phyloP scores from a whole-genome alignment of 345 rosid species.

The Citrus trifoliata region DNA sequence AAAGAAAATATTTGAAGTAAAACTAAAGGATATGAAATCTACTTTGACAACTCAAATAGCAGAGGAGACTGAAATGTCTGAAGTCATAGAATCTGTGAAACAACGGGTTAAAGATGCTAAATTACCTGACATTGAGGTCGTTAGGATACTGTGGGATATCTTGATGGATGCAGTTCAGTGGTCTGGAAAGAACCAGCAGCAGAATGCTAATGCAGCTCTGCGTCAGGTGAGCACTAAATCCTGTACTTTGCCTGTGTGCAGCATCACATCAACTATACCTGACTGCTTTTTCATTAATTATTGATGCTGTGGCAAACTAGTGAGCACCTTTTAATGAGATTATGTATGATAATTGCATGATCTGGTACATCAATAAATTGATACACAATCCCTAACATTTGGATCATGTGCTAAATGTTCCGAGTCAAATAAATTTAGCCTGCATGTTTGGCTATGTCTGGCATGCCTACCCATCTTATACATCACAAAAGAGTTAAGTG shows the following conservation, averaged over 20 bases:
- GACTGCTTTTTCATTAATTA: not conserved
- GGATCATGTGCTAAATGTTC: not conserved
- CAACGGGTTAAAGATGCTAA: conserved; percentile 81
- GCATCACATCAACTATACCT: not conserved
- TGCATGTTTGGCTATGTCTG: not conserved
- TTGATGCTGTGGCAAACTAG: not conserved
- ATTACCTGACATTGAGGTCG: conserved; percentile 71
- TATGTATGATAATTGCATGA: not conserved
- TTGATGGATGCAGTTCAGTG: conserved; percentile 99
- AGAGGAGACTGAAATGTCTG: conserved; percentile 67
- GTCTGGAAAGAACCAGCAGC: conserved; percentile 99
- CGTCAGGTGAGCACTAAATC: conserved; percentile 55
- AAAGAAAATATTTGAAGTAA: conserved; percentile 89
- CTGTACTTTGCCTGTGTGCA: not conserved
- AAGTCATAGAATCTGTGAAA: conserved; percentile 81
- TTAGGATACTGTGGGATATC: conserved; percentile 89
- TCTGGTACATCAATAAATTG: not conserved
- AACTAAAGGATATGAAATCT: conserved; percentile 82
- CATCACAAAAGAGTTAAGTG: not conserved
- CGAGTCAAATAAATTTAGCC: not conserved
- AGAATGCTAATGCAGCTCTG: conserved; percentile 79
- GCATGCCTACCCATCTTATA: not conserved
- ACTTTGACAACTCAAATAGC: conserved; percentile 76
- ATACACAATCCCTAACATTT: not conserved
- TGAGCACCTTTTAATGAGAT: not conserved